Evolutionary conservation across 1,284 basidiomycete species (phyloP).

Genomic region (Rhizoctonia solani): DNA sequence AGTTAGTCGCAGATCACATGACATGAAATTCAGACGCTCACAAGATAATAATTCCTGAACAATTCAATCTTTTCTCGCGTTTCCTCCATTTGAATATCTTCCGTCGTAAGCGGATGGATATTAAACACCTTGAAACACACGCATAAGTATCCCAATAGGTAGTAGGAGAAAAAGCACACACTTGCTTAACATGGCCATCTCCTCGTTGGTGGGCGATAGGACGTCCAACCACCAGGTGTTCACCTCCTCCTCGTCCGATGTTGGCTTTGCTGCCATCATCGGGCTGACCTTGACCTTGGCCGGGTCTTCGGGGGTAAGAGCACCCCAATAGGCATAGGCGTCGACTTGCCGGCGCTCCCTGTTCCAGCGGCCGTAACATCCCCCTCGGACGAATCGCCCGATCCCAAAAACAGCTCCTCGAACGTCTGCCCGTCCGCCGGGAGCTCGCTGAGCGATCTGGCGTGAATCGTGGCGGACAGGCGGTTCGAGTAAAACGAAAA

Average conservation of each 20-base stretch:
- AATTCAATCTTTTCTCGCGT: slow-evolving; percentile 99
- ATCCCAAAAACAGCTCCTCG: slow-evolving; percentile 84
- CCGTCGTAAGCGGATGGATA: slow-evolving; percentile 97
- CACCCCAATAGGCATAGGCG: slow-evolving; percentile 14
- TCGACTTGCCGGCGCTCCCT: slow-evolving; percentile 15
- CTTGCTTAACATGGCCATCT: slow-evolving; percentile 96
- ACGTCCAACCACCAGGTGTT: slow-evolving; percentile 99
- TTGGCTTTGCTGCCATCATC: slow-evolving; percentile 1
- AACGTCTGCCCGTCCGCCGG: slow-evolving; percentile 94
- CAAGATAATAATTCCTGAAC: slow-evolving; percentile 98
- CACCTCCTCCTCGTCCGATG: slow-evolving; percentile 59
- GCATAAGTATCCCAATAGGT: slow-evolving; percentile 3
- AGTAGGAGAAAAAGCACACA: slow-evolving; percentile 49
- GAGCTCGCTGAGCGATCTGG: slow-evolving; percentile 88
- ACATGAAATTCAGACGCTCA: slow-evolving; percentile 16
- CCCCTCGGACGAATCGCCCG: slow-evolving; percentile 1
- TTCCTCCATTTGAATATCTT: slow-evolving; percentile 99
- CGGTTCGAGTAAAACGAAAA: slow-evolving; percentile 99
- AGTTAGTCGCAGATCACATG: not conserved
- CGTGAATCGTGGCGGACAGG: slow-evolving; percentile 91
- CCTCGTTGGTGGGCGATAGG: slow-evolving; percentile 92
- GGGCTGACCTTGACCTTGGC: not conserved
- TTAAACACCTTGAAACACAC: slow-evolving; percentile 73
- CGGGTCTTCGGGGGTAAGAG: not conserved
- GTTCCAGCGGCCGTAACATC: slow-evolving; percentile 15